Evolutionary conservation across 257 asterid genomes (phyloP), one percentile per base, ranked within the genome.

Genomic region (Solanum virginianum): DNA sequence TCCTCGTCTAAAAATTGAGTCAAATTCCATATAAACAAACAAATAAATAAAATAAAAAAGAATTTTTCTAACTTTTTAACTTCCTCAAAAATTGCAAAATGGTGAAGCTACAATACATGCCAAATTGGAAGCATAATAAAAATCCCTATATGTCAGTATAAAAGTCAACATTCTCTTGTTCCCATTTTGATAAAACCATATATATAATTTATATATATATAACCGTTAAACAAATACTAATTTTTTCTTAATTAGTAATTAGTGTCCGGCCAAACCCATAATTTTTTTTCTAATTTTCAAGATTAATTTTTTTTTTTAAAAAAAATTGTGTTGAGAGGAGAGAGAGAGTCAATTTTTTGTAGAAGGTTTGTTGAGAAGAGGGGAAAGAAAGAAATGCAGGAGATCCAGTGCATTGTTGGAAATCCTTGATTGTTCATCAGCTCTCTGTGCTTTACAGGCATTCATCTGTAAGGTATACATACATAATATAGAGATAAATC

Each of bases 361-460:
- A 22, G 66, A 49, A 29, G 62, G 82, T 63, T 83, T 83, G 55
- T 29, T 10, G 56, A 74, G 47, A 51, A 36, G 14, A 20, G 86
- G 74, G 81, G 63, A 65, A 36, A 36, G 39, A 36, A 36, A 82
- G 84, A 84, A 91, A 88, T 89, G 94, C 93, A 87, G 86, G 91
- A 89, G 89, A 90, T 86, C 91, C 92, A 92, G 86, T 82, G 49
- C 88, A 88, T 92, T 90, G 89, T 88, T 89, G 87, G 86, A 92
- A 89, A 88, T 81, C 88, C 89, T 90, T 93, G 85, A 92, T 71
- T 90, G 92, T 92, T 87, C 87, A 87, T 92, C 94, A 88, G 92
- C 49, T 55, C 57, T 84, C 57, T 84, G 63, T 60, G 47, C 81
- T 72, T 66, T 60, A 47, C 85, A 59, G 56, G 45, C 71, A 39